Evolutionary conservation across 192 early-diverging fungal species (phyloP).

Genomic region (Pilobolus umbonatus): DNA sequence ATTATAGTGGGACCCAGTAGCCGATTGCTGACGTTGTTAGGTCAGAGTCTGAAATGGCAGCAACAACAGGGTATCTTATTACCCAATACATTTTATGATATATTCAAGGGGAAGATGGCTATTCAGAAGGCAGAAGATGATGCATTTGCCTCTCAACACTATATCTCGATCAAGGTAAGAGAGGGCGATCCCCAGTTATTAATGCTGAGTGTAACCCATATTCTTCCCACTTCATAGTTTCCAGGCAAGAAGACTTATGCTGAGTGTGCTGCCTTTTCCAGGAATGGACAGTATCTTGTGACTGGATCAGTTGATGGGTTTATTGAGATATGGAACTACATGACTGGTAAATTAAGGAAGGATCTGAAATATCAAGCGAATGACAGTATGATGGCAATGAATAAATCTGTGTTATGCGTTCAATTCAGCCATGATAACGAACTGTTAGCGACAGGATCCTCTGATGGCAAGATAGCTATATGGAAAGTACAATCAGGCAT

Average conservation of each 20-base stretch:
- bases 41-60: slow-evolving; percentile 90
- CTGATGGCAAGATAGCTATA: slow-evolving; percentile 81
- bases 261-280: slow-evolving; percentile 74
- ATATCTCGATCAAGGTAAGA: slow-evolving; percentile 85
- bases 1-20: slow-evolving; percentile 71
- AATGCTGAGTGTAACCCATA: not conserved
- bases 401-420: slow-evolving; percentile 72
- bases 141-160: slow-evolving; percentile 58
- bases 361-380: slow-evolving; percentile 91
- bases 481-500: slow-evolving; percentile 82
- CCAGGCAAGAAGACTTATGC: slow-evolving; percentile 80
- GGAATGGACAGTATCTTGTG: slow-evolving; percentile 75
- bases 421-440: slow-evolving; percentile 76
- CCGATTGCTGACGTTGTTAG: slow-evolving; percentile 78
- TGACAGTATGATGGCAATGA: slow-evolving; percentile 92
- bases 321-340: slow-evolving; percentile 93
- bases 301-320: slow-evolving; percentile 93
- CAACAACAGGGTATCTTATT: slow-evolving; percentile 63
- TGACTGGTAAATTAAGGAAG: slow-evolving; percentile 84
- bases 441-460: slow-evolving; percentile 75
- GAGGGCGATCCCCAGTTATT: slow-evolving; percentile 32
- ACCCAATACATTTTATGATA: slow-evolving; percentile 66
- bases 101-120: slow-evolving; percentile 71
- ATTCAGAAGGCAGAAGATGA: slow-evolving; percentile 69
- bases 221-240: slow-evolving; percentile 54